These are phyloP conservation scores for Alternaria gansuensis DNA, from an alignment of 2,329 filamentous ascomycete genomes.

Conservation along the genomic window DNA sequence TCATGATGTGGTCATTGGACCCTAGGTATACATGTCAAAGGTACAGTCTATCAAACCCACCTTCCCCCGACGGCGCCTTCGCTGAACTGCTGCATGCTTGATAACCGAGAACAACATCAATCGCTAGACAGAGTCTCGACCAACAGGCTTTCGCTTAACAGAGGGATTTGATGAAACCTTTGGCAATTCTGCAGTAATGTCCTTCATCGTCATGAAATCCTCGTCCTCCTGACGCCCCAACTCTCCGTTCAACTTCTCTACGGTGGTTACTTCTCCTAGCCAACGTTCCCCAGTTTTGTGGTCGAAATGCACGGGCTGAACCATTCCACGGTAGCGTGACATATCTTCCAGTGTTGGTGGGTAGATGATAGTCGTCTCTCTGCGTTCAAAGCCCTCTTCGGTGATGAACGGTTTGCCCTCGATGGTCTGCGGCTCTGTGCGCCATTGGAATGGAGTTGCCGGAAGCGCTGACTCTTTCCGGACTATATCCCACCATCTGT, in stretches of 20 bases:
- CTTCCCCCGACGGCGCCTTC: conserved; percentile 1
- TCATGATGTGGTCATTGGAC: conserved; percentile 5
- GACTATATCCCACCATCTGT: conserved; percentile 44
- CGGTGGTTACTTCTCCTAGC: conserved; percentile 36
- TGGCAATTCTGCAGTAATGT: conserved; percentile 22
- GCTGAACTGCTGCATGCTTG: conserved; percentile 6
- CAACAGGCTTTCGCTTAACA: conserved; percentile 29
- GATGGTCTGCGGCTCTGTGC: conserved; percentile 51
- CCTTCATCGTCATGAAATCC: conserved; percentile 21
- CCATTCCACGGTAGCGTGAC: conserved; percentile 36
- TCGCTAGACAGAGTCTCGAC: conserved; percentile 11
- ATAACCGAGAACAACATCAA: not conserved
- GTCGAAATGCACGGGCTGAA: conserved; percentile 44
- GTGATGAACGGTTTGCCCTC: conserved; percentile 51
- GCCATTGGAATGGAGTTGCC: conserved; percentile 27
- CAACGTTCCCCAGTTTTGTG: conserved; percentile 41
- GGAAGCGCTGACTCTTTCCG: conserved; percentile 30
- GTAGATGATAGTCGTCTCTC: conserved; percentile 58
- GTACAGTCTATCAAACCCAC: not conserved
- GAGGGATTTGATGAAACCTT: conserved; percentile 18
- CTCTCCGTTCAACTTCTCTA: conserved; percentile 29
- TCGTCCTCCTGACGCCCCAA: conserved; percentile 16
- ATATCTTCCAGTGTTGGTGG: conserved; percentile 54
- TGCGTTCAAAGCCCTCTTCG: conserved; percentile 54
- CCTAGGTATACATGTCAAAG: conserved; percentile 8